A percentile compares a stretch with the other conserved stretches of the same genome.
These are phyloP conservation scores for Arachnopeziza araneosa DNA, from an alignment of 2,329 filamentous ascomycete species.

Conservation along the genomic window DNA sequence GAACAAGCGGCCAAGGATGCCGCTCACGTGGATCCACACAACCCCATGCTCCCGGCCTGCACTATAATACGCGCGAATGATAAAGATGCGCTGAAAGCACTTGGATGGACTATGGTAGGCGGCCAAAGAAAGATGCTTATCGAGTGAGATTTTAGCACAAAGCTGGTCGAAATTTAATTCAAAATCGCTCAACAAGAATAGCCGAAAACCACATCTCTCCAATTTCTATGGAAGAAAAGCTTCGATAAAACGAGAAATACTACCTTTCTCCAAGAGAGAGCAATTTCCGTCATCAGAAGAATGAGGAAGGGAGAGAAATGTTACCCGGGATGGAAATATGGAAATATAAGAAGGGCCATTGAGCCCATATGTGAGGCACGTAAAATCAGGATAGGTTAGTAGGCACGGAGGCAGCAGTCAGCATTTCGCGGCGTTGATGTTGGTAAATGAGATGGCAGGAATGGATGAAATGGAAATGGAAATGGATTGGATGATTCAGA, in stretches of 20 bases:
- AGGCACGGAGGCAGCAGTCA: background rate
- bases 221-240: background rate
- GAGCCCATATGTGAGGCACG: background rate
- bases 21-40: constrained; percentile 78
- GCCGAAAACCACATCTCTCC: background rate
- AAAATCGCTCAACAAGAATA: background rate
- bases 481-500: background rate
- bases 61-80: constrained; percentile 78
- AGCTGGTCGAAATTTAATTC: background rate
- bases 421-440: background rate
- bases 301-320: background rate
- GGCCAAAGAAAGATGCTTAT: constrained; percentile 62
- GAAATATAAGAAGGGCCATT: background rate
- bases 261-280: background rate
- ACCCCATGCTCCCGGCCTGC: constrained; percentile 85
- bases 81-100: constrained; percentile 53
- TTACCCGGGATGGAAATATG: background rate
- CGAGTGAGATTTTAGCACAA: constrained; percentile 40
- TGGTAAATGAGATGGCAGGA: background rate
- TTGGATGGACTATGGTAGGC: constrained; percentile 58
- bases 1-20: constrained; percentile 94
- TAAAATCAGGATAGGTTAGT: background rate
- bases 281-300: background rate
- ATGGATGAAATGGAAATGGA: background rate
- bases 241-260: background rate